Percentiles rank a stretch among this genome's conserved stretches.
These are phyloP conservation scores for Pezicula radicicola DNA, from an alignment of 2,329 filamentous ascomycete species.

Conservation along the genomic window DNA sequence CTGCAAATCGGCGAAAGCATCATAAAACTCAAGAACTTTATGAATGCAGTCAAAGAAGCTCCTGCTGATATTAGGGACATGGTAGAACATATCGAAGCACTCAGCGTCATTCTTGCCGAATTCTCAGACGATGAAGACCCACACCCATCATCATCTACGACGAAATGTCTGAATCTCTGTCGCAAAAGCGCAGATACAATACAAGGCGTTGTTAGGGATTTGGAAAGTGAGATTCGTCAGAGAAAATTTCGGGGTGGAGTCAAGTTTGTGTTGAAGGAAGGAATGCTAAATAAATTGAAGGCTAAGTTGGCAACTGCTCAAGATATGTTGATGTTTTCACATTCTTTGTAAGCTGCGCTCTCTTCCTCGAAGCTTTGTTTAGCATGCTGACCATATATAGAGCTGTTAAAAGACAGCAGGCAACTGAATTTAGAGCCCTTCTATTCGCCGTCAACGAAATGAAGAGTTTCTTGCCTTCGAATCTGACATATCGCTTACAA, in stretches of 20 bases:
- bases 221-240: neutral
- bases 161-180: slow-evolving; percentile 1
- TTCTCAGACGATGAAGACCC: neutral
- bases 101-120: slow-evolving; percentile 3
- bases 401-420: neutral
- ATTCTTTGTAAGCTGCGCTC: neutral
- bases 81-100: slow-evolving; percentile 7
- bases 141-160: neutral
- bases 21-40: slow-evolving; percentile 8
- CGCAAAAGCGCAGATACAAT: neutral
- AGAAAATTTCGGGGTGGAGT: neutral
- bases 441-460: too few species aligned
- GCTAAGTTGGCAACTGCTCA: slow-evolving; percentile 3
- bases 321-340: slow-evolving; percentile 5
- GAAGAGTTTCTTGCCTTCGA: too few species aligned
- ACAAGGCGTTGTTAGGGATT: neutral
- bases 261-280: slow-evolving; percentile 7
- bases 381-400: neutral
- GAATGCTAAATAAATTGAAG: slow-evolving; percentile 4
- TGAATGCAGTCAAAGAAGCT: slow-evolving; percentile 8
- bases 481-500: too few species aligned
- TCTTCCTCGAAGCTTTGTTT: too few species aligned
- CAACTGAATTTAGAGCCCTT: too few species aligned
- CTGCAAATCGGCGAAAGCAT: slow-evolving; percentile 6
- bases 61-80: slow-evolving; percentile 8